Percentiles rank a stretch among this genome's conserved stretches.
Conservation (phyloP, 495 filamentous ascomycete species). For the Xeromyces bisporus region DNA sequence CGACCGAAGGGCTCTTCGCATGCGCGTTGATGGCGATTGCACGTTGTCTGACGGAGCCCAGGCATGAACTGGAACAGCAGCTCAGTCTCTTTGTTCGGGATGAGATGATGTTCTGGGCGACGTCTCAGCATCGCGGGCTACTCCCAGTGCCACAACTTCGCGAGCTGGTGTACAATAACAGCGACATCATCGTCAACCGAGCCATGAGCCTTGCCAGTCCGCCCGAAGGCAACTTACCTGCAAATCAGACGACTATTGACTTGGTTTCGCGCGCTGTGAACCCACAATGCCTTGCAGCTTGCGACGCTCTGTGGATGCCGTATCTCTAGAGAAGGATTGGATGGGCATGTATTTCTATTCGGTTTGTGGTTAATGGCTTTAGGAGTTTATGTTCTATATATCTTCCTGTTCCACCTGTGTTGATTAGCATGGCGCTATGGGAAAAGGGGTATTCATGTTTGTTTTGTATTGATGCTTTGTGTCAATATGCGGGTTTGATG, state of each 20-base stretch:
- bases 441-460: too few species aligned
- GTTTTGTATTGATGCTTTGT: too few species aligned
- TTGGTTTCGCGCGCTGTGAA: constrained; percentile 71
- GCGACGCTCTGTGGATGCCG: constrained; percentile 93
- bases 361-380: constrained; percentile 6
- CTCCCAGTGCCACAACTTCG: constrained; percentile 57
- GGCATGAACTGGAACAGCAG: constrained; percentile 77
- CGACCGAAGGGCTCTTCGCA: constrained; percentile 87
- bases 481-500: too few species aligned
- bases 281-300: constrained; percentile 63
- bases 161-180: constrained; percentile 75
- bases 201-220: constrained; percentile 61
- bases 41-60: constrained; percentile 83
- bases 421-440: too few species aligned
- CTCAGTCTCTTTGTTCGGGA: constrained; percentile 88
- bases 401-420: too few species aligned
- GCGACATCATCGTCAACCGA: constrained; percentile 76
- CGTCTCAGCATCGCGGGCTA: constrained; percentile 51
- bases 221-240: constrained; percentile 55
- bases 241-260: constrained; percentile 93
- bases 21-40: constrained; percentile 89
- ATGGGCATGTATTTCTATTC: constrained; percentile 3
- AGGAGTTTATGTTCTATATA: constrained; percentile 7
- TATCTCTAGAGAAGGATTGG: constrained; percentile 46
- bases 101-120: constrained; percentile 97